Conservation (phyloP, 176 grass and related monocot species). For the Eragrostis curvula region DNA sequence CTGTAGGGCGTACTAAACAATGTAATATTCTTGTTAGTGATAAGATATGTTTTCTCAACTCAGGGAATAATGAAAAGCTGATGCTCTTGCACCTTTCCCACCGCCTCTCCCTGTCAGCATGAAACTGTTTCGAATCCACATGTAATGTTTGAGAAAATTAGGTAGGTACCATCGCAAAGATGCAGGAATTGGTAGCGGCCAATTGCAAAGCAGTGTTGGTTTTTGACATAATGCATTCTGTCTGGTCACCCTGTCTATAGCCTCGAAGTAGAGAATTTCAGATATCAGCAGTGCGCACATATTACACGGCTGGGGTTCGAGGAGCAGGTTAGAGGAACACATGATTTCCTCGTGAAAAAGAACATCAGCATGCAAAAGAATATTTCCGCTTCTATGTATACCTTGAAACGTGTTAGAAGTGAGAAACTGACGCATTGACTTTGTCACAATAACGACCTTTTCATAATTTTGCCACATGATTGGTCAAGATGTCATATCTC, state of each 20-base stretch:
- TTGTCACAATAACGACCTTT: too few species aligned
- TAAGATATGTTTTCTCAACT: slow-evolving; percentile 14
- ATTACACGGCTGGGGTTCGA: too few species aligned
- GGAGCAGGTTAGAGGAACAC: neutral
- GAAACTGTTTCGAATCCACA: neutral
- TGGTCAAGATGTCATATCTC: too few species aligned
- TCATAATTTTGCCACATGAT: too few species aligned
- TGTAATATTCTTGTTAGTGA: slow-evolving; percentile 8
- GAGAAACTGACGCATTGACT: too few species aligned
- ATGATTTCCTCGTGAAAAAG: neutral
- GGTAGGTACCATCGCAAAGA: neutral
- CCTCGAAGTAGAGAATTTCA: too few species aligned
- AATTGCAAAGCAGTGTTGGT: neutral
- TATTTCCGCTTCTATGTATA: neutral
- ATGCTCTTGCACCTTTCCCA: neutral
- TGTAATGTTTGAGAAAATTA: too few species aligned
- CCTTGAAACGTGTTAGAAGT: neutral
- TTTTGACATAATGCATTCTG: neutral
- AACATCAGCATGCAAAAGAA: neutral
- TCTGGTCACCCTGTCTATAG: too few species aligned
- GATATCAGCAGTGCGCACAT: neutral
- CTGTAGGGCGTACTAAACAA: neutral
- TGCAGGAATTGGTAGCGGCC: neutral
- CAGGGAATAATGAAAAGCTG: slow-evolving; percentile 28
- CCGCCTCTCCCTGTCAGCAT: neutral